phyloP scores from a whole-genome alignment of 371 early-diverging fungal genomes.

The Umbelopsis sp. region DNA sequence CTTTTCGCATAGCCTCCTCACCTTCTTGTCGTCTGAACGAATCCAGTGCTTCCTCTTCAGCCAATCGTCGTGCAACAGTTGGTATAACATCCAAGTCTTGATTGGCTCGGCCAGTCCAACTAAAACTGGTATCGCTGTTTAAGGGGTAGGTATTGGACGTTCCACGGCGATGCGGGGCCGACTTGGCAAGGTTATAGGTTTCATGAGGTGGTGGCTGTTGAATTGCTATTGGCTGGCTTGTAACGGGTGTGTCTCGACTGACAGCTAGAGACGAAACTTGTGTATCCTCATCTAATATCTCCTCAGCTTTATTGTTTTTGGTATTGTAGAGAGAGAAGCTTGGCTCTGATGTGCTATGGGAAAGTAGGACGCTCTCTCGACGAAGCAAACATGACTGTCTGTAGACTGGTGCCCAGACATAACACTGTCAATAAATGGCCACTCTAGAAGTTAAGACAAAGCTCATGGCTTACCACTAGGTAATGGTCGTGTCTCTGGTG shows the following conservation, averaged over 20 bases:
- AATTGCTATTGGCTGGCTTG: slow-evolving; percentile 36
- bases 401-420: not conserved
- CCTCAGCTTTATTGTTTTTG: not conserved
- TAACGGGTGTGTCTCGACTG: slow-evolving; percentile 22
- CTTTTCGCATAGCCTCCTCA: slow-evolving; percentile 23
- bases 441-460: not conserved
- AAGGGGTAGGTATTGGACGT: not conserved
- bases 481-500: slow-evolving; percentile 19
- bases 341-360: not conserved
- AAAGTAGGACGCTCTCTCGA: slow-evolving; percentile 14
- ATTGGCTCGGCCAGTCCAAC: slow-evolving; percentile 7
- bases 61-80: slow-evolving; percentile 14
- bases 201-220: slow-evolving; percentile 29
- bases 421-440: not conserved
- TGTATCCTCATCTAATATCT: not conserved
- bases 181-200: slow-evolving; percentile 6
- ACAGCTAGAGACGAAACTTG: slow-evolving; percentile 2
- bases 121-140: not conserved
- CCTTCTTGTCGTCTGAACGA: slow-evolving; percentile 17
- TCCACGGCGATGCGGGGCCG: slow-evolving; percentile 2
- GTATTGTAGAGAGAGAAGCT: not conserved
- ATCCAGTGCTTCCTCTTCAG: slow-evolving; percentile 23
- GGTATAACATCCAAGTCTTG: slow-evolving; percentile 20
- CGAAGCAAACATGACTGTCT: slow-evolving; percentile 13
- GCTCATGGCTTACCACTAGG: slow-evolving; percentile 29